Base-by-base conservation (phyloP, 345 rosid genomes). In the Salix udensis region DNA sequence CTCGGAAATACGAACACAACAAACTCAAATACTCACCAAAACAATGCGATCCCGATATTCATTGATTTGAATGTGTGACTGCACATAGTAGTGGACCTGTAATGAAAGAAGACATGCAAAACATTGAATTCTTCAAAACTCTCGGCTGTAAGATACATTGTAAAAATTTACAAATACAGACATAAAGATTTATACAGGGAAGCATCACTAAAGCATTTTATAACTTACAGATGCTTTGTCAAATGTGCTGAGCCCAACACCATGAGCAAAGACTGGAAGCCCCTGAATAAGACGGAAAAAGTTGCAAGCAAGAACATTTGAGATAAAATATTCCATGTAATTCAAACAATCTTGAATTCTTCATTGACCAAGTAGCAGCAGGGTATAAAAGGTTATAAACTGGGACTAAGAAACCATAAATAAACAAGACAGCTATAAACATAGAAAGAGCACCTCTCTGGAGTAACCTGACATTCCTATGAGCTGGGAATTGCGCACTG, bases 391-490 rank as follows among this genome's bases (percentile, higher is more conserved):
- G 21, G 10, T 23, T 65, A 37, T 66, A 24, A 53, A 53, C 65
- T 40, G 2, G 36, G 68, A 30, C 11, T 16, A 66, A 24, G 26
- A 64, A 52, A 37, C 37, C 50, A 53, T 18, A 72, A 65, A 65
- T 18, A 67, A 65, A 65, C 64, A 75, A 42, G 48, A 44, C 7
- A 68, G 62, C 7, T 39, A 24, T 64, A 26, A 73, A 74, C 53
- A 78, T 77, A 72, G 64, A 79, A 72, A 48, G 36, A 74, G 78
- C 78, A 96, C 99, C 94, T 96, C 98, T 90, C 83, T 89, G 60
- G 98, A 88, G 88, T 89, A 93, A 48, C 99, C 99, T 6, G 99
- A 88, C 93, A 96, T 79, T 81, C 99, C 99, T 74, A 93, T 87
- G 65, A 93, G 94, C 61, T 93, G 97, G 60, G 98, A 91, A 83